These are phyloP conservation scores for Centaurea solstitialis DNA, from an alignment of 129 eudicot species.

Conservation along the genomic window DNA sequence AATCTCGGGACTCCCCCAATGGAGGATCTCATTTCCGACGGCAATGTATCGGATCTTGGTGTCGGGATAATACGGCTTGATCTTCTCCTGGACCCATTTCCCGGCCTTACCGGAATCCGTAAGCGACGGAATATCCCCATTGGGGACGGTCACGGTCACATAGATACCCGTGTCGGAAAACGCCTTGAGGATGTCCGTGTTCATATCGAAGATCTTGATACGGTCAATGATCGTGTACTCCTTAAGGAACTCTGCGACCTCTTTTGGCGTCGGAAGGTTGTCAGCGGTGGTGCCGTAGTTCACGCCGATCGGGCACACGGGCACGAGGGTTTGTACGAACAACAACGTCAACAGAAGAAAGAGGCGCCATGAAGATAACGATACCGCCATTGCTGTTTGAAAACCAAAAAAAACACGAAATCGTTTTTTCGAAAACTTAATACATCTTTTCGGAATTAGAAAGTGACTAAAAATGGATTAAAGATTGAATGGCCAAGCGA, in stretches of 20 bases:
- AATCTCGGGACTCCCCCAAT: constrained; percentile 35
- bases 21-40: constrained; percentile 66
- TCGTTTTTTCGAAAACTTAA: constrained; percentile 8
- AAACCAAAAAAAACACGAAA: neutral
- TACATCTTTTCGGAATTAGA: neutral
- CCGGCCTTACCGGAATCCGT: constrained; percentile 37
- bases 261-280: constrained; percentile 58
- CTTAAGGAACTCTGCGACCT: constrained; percentile 47
- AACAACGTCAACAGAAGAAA: constrained; percentile 11
- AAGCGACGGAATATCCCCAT: constrained; percentile 46
- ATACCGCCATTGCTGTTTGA: constrained; percentile 24
- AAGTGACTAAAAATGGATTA: constrained; percentile 28
- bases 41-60: constrained; percentile 48
- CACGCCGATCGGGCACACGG: constrained; percentile 44
- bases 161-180: constrained; percentile 45
- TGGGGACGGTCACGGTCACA: constrained; percentile 50
- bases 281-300: constrained; percentile 62
- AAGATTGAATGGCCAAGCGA: constrained; percentile 23
- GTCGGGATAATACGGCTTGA: constrained; percentile 47
- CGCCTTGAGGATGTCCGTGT: constrained; percentile 49
- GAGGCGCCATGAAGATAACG: neutral
- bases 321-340: constrained; percentile 4
- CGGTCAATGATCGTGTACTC: constrained; percentile 49
- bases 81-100: constrained; percentile 44
- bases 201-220: constrained; percentile 57